Base-by-base conservation (phyloP, 768 basidiomycete species). In the Lentinula edodes region DNA sequence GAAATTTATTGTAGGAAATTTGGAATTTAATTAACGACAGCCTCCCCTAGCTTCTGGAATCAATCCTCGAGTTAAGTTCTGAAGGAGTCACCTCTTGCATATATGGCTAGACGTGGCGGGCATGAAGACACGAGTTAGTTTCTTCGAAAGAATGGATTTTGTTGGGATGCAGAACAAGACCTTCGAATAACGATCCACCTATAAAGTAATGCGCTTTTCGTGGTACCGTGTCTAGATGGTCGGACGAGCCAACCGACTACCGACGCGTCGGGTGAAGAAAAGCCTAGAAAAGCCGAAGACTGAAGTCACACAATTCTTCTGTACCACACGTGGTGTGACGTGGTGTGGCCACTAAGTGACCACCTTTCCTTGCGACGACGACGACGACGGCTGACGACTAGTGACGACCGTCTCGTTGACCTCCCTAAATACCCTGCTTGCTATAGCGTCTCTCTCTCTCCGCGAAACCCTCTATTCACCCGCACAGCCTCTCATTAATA, bases 391-490 rank as follows among this genome's bases (percentile, higher is more conserved):
- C 39, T 56, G 36, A 38, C 50, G 59, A 28, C 52, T 54, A 58
- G 34, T 56, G 28, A 38, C 50, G 51, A 52, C 51, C 35, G 28
- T 56, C 42, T 61, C 50, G 18, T 61, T 43, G 51, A 63, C 54
- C 8, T 35, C 38, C 28, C 52, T 16, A n/a, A 10, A 35, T 36
- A 35, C 28, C 52, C 16, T 12, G 9, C 18, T 23, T 20, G 16
- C 46, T 20, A 8, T 20, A 20, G 23, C 1, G n/a, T 28, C 23
- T 38, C 52, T 28, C 23, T 38, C 52, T n/a, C 41, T 34, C 54
- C 52, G 66, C 69, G 67, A 69, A 59, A 66, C 66, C 65, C 57
- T 58, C 54, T 48, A 48, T 43, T 38, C 46, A 42, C 59, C 58
- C 43, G 43, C 56, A 23, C 20, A 48, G 48, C 63, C 52, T n/a